Percentiles rank a stretch among this genome's conserved stretches.
Evolutionary conservation across 768 basidiomycete species (phyloP).

Genomic region (Lentinus tigrinus): DNA sequence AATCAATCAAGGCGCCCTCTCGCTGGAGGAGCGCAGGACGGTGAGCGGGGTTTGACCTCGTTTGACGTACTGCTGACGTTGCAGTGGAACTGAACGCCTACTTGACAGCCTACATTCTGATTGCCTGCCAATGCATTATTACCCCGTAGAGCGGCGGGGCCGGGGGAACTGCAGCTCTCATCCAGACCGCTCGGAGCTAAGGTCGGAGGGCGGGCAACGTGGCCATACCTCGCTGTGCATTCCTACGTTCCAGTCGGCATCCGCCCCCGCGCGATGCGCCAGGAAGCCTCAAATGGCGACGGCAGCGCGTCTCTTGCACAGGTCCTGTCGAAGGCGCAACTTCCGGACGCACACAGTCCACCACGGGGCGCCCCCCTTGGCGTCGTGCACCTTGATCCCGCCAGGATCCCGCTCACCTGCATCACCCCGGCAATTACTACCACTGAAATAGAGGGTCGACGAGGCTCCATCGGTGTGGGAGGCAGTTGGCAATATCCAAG

Average conservation of each 20-base stretch:
- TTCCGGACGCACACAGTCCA: too few species aligned
- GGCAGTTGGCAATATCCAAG: conserved; percentile 1
- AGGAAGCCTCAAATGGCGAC: neutral
- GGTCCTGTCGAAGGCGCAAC: neutral
- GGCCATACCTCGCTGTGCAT: neutral
- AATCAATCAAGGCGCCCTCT: conserved; percentile 19
- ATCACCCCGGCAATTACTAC: too few species aligned
- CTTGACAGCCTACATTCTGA: conserved; percentile 17
- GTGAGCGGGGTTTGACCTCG: neutral
- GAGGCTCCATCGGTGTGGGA: neutral
- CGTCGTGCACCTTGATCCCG: neutral
- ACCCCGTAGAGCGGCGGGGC: conserved; percentile 10
- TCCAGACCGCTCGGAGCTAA: neutral
- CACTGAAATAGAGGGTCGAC: neutral
- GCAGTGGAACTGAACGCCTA: conserved; percentile 13
- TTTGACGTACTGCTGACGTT: conserved; percentile 24
- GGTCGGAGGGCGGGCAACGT: conserved; percentile 1
- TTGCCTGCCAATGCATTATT: conserved; percentile 8
- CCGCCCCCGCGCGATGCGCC: neutral
- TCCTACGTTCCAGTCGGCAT: neutral
- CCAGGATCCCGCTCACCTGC: neutral
- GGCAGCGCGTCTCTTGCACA: neutral
- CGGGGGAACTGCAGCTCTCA: neutral
- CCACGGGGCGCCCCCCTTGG: neutral
- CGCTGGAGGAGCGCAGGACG: neutral